phyloP scores from a whole-genome alignment of 169 alveolate species.

The Plasmodium coatneyi region DNA sequence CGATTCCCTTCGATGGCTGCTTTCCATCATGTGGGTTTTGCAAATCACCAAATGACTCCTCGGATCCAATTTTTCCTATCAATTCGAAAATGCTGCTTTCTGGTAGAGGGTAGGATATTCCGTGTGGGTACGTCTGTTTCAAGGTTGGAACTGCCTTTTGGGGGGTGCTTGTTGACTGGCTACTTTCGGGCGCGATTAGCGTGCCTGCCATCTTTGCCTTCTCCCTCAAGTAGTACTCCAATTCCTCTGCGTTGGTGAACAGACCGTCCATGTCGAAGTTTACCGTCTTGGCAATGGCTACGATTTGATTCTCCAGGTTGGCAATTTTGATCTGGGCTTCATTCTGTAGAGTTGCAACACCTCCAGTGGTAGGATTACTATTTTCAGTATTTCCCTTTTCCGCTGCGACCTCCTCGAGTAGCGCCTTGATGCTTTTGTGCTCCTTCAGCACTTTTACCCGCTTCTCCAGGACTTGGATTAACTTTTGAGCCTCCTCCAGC shows the following conservation, averaged over 20 bases:
- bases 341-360: not conserved
- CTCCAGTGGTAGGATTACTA: not conserved
- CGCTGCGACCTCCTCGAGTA: not conserved
- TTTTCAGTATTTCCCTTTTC: not conserved
- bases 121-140: conserved; percentile 22
- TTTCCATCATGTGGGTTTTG: not conserved
- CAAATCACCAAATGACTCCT: conserved; percentile 13
- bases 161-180: not conserved
- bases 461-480: conserved; percentile 14
- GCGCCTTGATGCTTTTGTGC: not conserved
- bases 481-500: conserved; percentile 23
- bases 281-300: conserved; percentile 39
- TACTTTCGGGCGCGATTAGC: not conserved
- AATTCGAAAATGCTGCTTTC: not conserved
- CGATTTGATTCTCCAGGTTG: not conserved
- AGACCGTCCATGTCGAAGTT: conserved; percentile 22
- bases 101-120: conserved; percentile 3
- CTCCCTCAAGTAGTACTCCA: conserved; percentile 50
- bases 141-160: not conserved
- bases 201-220: not conserved
- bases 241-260: conserved; percentile 25
- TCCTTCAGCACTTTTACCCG: conserved; percentile 13
- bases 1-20: not conserved
- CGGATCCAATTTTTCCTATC: not conserved
- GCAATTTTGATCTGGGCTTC: not conserved